These are phyloP conservation scores for Aspergillus coremiiformis DNA, from an alignment of 495 filamentous ascomycete genomes.

Conservation along the genomic window DNA sequence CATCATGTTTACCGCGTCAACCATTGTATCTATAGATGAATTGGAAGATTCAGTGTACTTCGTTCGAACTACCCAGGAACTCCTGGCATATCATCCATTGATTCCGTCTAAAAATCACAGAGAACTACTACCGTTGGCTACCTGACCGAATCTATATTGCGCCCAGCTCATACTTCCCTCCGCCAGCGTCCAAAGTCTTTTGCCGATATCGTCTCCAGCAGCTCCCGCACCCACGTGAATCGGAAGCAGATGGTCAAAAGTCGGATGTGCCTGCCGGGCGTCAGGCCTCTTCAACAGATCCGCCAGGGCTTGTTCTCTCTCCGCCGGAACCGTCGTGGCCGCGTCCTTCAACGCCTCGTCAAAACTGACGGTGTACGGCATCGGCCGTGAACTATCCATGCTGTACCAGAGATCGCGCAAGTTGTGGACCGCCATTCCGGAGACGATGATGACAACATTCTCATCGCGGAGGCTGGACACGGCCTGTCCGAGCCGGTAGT, in stretches of 20 bases:
- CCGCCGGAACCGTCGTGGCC: conserved; percentile 42
- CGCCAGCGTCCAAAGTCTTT: conserved; percentile 55
- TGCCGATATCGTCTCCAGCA: conserved; percentile 54
- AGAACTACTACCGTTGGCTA: conserved; percentile 30
- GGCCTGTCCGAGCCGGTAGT: conserved; percentile 66
- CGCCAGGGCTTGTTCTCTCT: conserved; percentile 54
- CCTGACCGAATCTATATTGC: conserved; percentile 65
- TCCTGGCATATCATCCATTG: background rate
- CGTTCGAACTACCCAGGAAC: background rate
- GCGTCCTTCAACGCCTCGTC: conserved; percentile 73
- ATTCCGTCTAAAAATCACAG: conserved; percentile 8
- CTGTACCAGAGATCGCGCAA: conserved; percentile 55
- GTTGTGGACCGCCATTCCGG: conserved; percentile 88
- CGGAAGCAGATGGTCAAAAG: conserved; percentile 74
- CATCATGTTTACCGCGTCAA: conserved; percentile 24
- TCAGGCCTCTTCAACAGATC: conserved; percentile 54
- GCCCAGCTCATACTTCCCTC: conserved; percentile 69
- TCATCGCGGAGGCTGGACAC: conserved; percentile 62
- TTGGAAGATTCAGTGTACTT: conserved; percentile 13
- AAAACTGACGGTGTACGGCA: conserved; percentile 67
- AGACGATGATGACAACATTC: conserved; percentile 63
- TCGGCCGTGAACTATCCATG: conserved; percentile 35
- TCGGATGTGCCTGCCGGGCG: conserved; percentile 71
- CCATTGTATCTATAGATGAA: conserved; percentile 42
- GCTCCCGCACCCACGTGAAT: conserved; percentile 69